These are phyloP conservation scores for Quercus alba DNA, from an alignment of 306 rosid genomes.

Conservation along the genomic window DNA sequence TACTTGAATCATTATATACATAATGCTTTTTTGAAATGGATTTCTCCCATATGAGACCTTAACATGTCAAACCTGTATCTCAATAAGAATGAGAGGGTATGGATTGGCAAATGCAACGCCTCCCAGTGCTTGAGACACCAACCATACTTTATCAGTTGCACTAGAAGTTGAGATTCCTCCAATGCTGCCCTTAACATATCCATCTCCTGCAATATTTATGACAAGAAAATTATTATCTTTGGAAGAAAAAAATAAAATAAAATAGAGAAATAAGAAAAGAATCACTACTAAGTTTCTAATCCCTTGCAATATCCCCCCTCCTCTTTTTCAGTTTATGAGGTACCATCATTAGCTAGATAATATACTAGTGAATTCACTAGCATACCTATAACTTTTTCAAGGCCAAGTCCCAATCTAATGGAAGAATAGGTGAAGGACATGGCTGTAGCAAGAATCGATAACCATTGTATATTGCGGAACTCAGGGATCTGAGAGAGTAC, in stretches of 20 bases:
- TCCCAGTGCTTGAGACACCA: conserved; percentile 58
- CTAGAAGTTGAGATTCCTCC: conserved; percentile 27
- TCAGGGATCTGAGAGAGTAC: conserved; percentile 74
- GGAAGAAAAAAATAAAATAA: conserved; percentile 67
- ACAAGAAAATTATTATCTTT: conserved; percentile 16
- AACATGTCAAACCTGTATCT: conserved; percentile 59
- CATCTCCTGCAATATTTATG: conserved; percentile 52
- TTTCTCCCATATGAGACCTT: neutral
- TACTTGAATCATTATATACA: neutral
- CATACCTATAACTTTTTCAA: conserved; percentile 35
- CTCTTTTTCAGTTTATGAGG: too few species aligned
- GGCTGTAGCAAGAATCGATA: conserved; percentile 69
- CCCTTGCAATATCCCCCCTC: too few species aligned
- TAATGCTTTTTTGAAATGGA: conserved; percentile 2
- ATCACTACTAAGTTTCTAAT: too few species aligned
- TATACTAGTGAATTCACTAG: neutral
- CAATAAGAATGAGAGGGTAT: conserved; percentile 74
- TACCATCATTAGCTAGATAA: too few species aligned
- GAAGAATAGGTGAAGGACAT: conserved; percentile 73
- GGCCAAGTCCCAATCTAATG: conserved; percentile 61
- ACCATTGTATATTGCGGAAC: conserved; percentile 68
- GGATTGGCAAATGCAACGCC: conserved; percentile 89
- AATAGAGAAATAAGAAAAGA: conserved; percentile 52
- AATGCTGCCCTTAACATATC: conserved; percentile 48
- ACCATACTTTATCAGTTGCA: too few species aligned